Evolutionary conservation across 306 rosid species (phyloP), one percentile per base, ranked within the genome.

Genomic region (Echinosophora koreensis): DNA sequence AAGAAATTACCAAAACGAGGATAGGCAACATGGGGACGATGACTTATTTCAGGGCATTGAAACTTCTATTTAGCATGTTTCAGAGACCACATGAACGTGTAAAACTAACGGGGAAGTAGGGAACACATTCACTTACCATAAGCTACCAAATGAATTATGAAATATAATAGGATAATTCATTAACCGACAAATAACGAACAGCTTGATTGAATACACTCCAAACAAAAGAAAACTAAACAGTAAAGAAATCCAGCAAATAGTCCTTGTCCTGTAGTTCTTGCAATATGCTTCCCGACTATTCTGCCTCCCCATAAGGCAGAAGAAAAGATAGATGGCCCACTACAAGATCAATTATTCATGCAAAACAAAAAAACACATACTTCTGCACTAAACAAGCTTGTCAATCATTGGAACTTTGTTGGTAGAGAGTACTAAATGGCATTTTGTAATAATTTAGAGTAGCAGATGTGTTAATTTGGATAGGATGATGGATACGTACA

Each of bases 261-360:
- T 12, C 44, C 17, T 52, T 65, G 85, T 86, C 88, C 81, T 46
- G 11, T 49, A 54, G 66, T 52, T 65, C 5, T 39, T 38, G 80
- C 52, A 76, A 49, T 9, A 17, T 28, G 32, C 32, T 30, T 30
- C 3, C 32, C 32, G 32, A 30, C 32, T 30, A 30, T 30, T 28
- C 37, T 18, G 28, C 17, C 44, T 64, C 39, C 14, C 3, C 28
- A 34, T 13, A 15, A 30, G 44, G 17, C 14, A 32, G 3, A 59
- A 18, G 15, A 27, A 68, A 44, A 35, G 14, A 44, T 41, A 58
- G 2, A 30, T 30, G 9, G 32, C 15, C 69, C 27, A 47, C 39
- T 13, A 37, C 3, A 64, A n/a, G 38, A 52, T 38, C 73, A 52
- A 64, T 65, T 13, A 64, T 65, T 52, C 7, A 49, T 2, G 15